Base-by-base conservation (phyloP, 306 rosid genomes). In the Prunus campanulata region DNA sequence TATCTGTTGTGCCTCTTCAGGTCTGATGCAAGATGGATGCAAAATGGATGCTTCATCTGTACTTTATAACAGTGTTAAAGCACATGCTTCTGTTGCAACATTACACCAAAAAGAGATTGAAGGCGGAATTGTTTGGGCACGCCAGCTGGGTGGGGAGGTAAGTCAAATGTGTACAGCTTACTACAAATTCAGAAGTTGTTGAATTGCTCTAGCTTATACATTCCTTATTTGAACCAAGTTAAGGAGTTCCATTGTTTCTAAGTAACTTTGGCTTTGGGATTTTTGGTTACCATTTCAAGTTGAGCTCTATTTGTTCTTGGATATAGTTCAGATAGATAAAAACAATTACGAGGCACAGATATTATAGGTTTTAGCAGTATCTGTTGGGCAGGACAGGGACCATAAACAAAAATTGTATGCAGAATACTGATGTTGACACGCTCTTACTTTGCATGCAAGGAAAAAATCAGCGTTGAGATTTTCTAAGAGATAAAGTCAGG, bases 91-190 rank as follows among this genome's bases (percentile, higher is more conserved):
- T 82, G 97, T 95, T 77, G 83, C 92, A 71, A 56, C 2, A 62
- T 75, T 90, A 70, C 99, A 92, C 83, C 87, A 79, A 77, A 91
- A 89, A 65, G 91, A 82, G 81, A 88, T 92, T 25, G 82, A 86
- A 79, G 96, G 90, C 3, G 90, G 89, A 69, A 82, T 82, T 83
- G 80, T 92, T 68, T 95, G 99, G 99, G 97, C 96, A 15, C 97
- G 96, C 12, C 99, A 92, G 82, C 82, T 95, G 71, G 99, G 99
- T 78, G 99, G 99, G 61, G 97, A 92, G 97, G 99, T 92, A 83
- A 84, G 69, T 66, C 35, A 72, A 67, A 60, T 49, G 7, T 52
- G 27, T 71, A 39, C 30, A 70, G 54, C 49, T 55, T 55, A 20
- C 20, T 35, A 47, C 12, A 76, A 27, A 25, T 67, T 83, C 42